These are phyloP conservation scores for Kwoniella dendrophila DNA, from an alignment of 768 basidiomycete species.

Conservation along the genomic window DNA sequence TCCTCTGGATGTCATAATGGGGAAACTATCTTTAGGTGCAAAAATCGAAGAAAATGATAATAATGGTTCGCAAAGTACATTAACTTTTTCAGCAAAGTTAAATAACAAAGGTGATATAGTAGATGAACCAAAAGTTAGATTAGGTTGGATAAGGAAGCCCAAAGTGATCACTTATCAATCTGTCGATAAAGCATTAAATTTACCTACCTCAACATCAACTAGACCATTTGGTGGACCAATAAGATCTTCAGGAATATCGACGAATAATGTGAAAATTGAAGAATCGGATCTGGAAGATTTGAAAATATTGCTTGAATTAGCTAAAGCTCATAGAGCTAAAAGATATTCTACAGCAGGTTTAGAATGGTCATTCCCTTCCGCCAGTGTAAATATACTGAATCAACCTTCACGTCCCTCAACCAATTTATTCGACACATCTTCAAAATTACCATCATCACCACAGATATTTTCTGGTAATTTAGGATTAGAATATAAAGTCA, in stretches of 20 bases:
- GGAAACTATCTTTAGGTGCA: conserved; percentile 61
- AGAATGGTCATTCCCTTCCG: conserved; percentile 26
- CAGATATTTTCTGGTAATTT: conserved; percentile 9
- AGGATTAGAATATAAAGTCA: conserved; percentile 12
- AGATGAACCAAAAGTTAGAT: conserved; percentile 68
- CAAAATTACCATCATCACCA: conserved; percentile 6
- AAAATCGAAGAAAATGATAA: conserved; percentile 32
- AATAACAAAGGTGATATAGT: conserved; percentile 65
- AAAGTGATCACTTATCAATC: conserved; percentile 67
- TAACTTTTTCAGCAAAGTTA: conserved; percentile 81
- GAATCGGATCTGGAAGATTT: conserved; percentile 33
- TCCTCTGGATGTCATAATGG: conserved; percentile 59
- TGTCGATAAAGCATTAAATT: conserved; percentile 61
- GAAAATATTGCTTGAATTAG: conserved; percentile 19
- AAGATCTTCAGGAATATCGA: not conserved
- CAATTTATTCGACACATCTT: conserved; percentile 26
- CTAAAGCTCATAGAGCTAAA: conserved; percentile 23
- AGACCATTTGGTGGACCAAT: conserved; percentile 34
- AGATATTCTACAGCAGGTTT: conserved; percentile 29
- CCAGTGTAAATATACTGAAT: conserved; percentile 8
- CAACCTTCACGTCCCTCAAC: conserved; percentile 2
- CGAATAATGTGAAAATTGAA: not conserved
- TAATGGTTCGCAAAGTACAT: conserved; percentile 61
- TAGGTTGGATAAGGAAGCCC: conserved; percentile 74
- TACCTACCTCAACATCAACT: not conserved